Evolutionary conservation across 495 filamentous ascomycete genomes (phyloP), one percentile per base, ranked within the genome.

Genomic region (Xylaria flabelliformis): DNA sequence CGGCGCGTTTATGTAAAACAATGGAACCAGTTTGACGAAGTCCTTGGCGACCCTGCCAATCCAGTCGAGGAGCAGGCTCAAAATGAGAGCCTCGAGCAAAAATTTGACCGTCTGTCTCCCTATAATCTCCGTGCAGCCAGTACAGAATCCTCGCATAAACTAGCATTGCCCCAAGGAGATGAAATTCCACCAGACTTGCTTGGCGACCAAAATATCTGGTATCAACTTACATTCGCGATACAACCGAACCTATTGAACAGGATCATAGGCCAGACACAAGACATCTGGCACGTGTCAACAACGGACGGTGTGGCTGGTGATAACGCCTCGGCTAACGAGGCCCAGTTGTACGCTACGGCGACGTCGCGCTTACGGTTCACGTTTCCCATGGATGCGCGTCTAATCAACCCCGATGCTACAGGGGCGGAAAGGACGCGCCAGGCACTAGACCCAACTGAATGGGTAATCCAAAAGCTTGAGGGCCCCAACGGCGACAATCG

Each of bases 371-470:
- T 91, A 5, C 77, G 77, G 39, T 90, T 92, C 71, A 79, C 86
- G 15, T 88, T 90, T 63, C 73, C 87, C 62, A 83, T 88, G 71
- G 73, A 81, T 62, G 81, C 82, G 59, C 79, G 84, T 70, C 94
- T 93, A 1, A 95, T 93, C 88, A 85, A 90, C 53, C 85, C 88
- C 48, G 88, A 87, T 0, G 90, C 90, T 7, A 85, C 91, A 41
- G 94, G 94, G 34, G 85, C 90, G 19, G 93, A 91, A 75, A 75
- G 80, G 67, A 80, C 79, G 9, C 72, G 61, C 9, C 73, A 76
- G 34, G 76, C 80, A 21, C 74, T 83, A 0, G 80, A 82, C 72
- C 80, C 80, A 1, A 78, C 77, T 9, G 8, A 39, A 39, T 83
- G 79, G 50, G 63, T 85, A n/a, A 61, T 78, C 15, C 64, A 74